These are phyloP conservation scores for Nyssa sinensis DNA, from an alignment of 148 eudicot species.

Conservation along the genomic window DNA sequence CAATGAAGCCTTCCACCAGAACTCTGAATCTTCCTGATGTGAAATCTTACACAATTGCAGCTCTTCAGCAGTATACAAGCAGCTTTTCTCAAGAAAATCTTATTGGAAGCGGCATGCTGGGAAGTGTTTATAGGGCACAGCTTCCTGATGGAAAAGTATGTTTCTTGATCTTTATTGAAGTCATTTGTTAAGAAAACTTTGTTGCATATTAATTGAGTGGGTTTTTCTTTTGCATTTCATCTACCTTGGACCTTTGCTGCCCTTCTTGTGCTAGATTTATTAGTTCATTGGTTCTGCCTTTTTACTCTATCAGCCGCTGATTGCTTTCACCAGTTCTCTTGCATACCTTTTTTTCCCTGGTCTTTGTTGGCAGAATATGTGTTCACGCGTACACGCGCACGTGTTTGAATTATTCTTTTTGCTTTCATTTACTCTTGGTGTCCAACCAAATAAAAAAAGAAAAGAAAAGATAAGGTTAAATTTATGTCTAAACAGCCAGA, in stretches of 20 bases:
- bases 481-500: too few relatives aligned
- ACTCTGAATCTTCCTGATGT: too few relatives aligned
- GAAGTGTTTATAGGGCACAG: constrained; percentile 85
- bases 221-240: neutral
- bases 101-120: constrained; percentile 86
- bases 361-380: too few relatives aligned
- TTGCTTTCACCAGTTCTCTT: neutral
- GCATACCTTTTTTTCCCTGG: too few relatives aligned
- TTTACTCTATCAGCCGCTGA: neutral
- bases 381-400: too few relatives aligned
- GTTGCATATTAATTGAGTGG: neutral
- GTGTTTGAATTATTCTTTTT: too few relatives aligned
- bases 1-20: too few relatives aligned
- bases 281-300: neutral
- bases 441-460: too few relatives aligned
- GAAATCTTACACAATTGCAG: constrained; percentile 76
- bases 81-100: constrained; percentile 95
- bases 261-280: neutral
- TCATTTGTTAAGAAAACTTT: too few relatives aligned
- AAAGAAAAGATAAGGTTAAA: too few relatives aligned
- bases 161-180: constrained; percentile 1
- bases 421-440: too few relatives aligned
- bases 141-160: constrained; percentile 79
- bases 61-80: constrained; percentile 89
- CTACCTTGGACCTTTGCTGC: neutral